Base-by-base conservation (phyloP, 177 flowering plant genomes). In the Vitis hybrid region DNA sequence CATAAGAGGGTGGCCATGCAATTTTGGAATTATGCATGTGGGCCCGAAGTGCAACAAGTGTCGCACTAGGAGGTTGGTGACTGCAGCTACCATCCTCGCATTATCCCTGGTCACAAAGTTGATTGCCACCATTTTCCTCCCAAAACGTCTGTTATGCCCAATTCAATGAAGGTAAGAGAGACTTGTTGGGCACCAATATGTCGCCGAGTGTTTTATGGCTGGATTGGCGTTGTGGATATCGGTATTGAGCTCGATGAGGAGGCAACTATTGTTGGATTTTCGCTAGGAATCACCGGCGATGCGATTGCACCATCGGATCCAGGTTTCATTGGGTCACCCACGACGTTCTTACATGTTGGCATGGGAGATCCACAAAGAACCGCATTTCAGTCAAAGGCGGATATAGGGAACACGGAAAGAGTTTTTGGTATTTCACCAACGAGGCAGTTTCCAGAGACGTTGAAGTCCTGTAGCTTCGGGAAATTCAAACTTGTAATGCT, bases 351-450 rank as follows among this genome's bases (percentile, higher is more conserved):
- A 51, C 98, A 91, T 4, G 40, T 58, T 45, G 74, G 62, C 63
- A 91, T 23, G 15, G 96, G 98, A 1, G 83, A 32, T 1, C 98
- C 98, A 40, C 98, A 93, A 0, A 94, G 75, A 60, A 40, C 79
- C 14, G 65, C 60, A 62, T 90, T 93, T 1, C 67, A 59, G 14
- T 56, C 60, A 58, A 94, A 94, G 3, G 88, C 78, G 1, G 94
- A 73, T 14, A 9, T 45, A 0, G 96, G 91, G 66, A 89, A 94
- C 15, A 72, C 68, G 34, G 91, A 82, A 2, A 94, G 77, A 8
- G 85, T 62, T 15, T 68, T 49, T 32, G 97, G 96, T 19, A 94
- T 78, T 56, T 74, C 66, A 0, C 97, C 97, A 17, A 79, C 21
- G 11, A 94, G 72, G 2, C n/a, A 65, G 77, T 94, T 90, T 3